A percentile compares a stretch with the other conserved stretches of the same genome.
Evolutionary conservation across 768 basidiomycete genomes (phyloP).

Genomic region (Pleurotus tuoliensis): DNA sequence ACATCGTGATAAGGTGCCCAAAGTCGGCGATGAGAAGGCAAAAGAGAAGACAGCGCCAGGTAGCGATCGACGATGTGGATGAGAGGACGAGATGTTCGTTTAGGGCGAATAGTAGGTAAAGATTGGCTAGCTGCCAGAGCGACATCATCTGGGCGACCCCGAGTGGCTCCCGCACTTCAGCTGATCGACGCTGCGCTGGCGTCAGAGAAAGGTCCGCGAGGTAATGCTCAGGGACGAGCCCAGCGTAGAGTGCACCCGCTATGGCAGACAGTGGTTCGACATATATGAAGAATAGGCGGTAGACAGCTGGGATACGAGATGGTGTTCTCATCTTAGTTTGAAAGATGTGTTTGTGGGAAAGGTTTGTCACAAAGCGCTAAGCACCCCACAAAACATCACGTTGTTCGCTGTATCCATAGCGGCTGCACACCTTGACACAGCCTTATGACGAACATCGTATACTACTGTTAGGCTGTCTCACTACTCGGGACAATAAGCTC

Average conservation of each 20-base stretch:
- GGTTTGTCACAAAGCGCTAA: too few relatives aligned
- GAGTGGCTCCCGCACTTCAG: neutral
- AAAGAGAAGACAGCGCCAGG: slow-evolving; percentile 40
- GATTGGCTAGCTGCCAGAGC: slow-evolving; percentile 44
- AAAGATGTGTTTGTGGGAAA: too few relatives aligned
- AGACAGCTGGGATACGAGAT: slow-evolving; percentile 11
- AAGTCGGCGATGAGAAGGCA: slow-evolving; percentile 40
- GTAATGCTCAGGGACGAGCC: slow-evolving; percentile 32
- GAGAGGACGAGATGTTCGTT: slow-evolving; percentile 48
- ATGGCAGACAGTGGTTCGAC: slow-evolving; percentile 49
- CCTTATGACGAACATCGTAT: too few relatives aligned
- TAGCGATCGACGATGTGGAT: slow-evolving; percentile 33
- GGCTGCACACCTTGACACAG: too few relatives aligned
- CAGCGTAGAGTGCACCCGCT: slow-evolving; percentile 45
- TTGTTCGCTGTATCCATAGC: too few relatives aligned
- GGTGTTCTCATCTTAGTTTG: too few relatives aligned
- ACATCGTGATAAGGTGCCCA: slow-evolving; percentile 43
- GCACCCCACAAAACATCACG: too few relatives aligned
- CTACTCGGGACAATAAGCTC: too few relatives aligned
- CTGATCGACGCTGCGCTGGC: neutral
- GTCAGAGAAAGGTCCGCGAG: slow-evolving; percentile 29
- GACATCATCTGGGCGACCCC: slow-evolving; percentile 31
- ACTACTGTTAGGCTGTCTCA: too few relatives aligned
- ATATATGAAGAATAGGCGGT: slow-evolving; percentile 46
- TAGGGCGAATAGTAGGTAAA: slow-evolving; percentile 48